Evolutionary conservation across 768 basidiomycete species (phyloP).

Genomic region (Lactifluus volemus): DNA sequence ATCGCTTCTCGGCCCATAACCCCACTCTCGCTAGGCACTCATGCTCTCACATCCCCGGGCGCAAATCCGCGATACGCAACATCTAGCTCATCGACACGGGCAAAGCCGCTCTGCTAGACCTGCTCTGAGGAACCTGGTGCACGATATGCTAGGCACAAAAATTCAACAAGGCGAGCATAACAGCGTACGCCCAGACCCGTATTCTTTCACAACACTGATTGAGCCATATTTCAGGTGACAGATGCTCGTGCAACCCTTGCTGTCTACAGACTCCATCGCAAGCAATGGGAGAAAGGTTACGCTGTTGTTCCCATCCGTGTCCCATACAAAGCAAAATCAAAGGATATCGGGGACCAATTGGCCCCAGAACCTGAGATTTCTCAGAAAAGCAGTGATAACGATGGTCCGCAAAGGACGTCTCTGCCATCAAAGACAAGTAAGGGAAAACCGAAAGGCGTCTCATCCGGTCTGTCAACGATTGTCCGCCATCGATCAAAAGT

Average conservation of each 20-base stretch:
- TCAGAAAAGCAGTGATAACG: background rate
- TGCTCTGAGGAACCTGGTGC: conserved; percentile 70
- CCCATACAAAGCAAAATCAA: background rate
- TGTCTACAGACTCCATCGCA: conserved; percentile 73
- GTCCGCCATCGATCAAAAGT: background rate
- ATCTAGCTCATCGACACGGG: conserved; percentile 48
- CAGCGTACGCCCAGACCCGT: conserved; percentile 48
- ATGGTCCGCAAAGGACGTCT: background rate
- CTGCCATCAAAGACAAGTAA: background rate
- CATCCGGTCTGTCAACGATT: conserved; percentile 17
- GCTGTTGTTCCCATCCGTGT: conserved; percentile 6
- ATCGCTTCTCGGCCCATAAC: conserved; percentile 6
- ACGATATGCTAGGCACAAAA: conserved; percentile 64
- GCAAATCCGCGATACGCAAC: conserved; percentile 63
- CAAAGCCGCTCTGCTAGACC: conserved; percentile 55
- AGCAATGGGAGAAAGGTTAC: conserved; percentile 58
- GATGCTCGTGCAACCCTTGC: conserved; percentile 97
- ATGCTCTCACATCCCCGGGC: conserved; percentile 62
- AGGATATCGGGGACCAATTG: background rate
- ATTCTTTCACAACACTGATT: background rate
- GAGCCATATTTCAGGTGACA: conserved; percentile 48
- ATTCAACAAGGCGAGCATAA: conserved; percentile 90
- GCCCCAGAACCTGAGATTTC: background rate
- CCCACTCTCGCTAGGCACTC: conserved; percentile 38
- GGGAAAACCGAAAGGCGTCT: conserved; percentile 12